Evolutionary conservation across 2,329 filamentous ascomycete genomes (phyloP), one percentile per base, ranked within the genome.

Genomic region (Aspergillus hortae): DNA sequence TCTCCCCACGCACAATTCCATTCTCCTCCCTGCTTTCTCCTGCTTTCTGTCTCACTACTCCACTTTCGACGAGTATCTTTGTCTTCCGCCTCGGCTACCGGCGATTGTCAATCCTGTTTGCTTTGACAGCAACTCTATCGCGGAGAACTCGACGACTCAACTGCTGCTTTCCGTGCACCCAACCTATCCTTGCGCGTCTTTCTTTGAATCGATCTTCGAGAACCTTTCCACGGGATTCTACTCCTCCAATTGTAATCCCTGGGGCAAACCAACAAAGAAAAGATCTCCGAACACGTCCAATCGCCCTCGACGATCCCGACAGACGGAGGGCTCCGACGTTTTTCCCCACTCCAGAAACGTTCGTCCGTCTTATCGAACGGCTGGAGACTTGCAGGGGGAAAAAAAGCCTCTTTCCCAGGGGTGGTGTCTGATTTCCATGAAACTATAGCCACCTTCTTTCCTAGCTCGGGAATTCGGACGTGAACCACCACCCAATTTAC

Each of bases 371-470:
- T 11, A 17, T 27, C 52, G 47, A 52, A 48, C 46, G 17, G 25
- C 42, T 46, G 15, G 30, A 46, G 35, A 25, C 49, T 45, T 35
- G 38, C 58, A 58, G 58, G 54, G 54, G 55, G 56, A 58, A 58
- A 36, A 30, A 36, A 30, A 46, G 44, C 12, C 15, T 33, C 40
- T 11, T 4, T 38, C 14, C 35, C 4, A 38, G 7, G 35, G 35
- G 35, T n/a, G n/a, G 9, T 17, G 15, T 11, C 35, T 38, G 12
- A n/a, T 7, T 38, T 17, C 14, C 12, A 30, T 30, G 27, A 30
- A 21, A 43, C 17, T 11, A 19, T 33, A 25, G 27, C 21, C 56
- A 54, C 47, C 48, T 57, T 52, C 44, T 44, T 44, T 56, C 55
- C 55, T 56, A 55, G 53, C 49, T 19, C 49, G 58, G 45, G 46